These are phyloP conservation scores for Trichosporon coremiiforme DNA, from an alignment of 1,284 basidiomycete genomes.

Conservation along the genomic window DNA sequence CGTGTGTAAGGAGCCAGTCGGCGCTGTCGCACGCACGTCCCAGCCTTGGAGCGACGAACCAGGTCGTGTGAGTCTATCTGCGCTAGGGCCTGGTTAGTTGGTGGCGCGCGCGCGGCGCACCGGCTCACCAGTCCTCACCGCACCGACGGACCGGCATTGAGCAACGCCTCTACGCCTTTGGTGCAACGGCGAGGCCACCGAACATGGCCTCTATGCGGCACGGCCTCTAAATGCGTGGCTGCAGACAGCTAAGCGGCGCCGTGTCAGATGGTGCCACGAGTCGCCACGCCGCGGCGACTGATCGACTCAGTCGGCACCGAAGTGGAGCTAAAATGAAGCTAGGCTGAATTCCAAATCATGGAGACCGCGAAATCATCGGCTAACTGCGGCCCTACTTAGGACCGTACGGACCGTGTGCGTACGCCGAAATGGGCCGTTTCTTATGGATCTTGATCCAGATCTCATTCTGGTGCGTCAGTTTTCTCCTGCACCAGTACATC, in stretches of 20 bases:
- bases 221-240: no score
- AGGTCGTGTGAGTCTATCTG: conserved; percentile 8
- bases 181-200: background rate
- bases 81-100: conserved; percentile 3
- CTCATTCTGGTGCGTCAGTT: background rate
- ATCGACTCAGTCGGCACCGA: background rate
- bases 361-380: background rate
- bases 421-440: background rate
- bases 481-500: background rate
- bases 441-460: background rate
- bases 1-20: background rate
- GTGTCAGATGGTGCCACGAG: background rate
- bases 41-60: background rate
- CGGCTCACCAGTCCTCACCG: background rate
- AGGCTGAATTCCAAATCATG: background rate
- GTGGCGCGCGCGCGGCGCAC: conserved; percentile 6
- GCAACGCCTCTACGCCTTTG: background rate
- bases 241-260: no score
- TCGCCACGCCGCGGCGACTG: background rate
- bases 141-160: background rate
- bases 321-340: background rate
- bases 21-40: background rate
- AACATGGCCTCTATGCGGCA: background rate
- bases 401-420: background rate
- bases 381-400: conserved; percentile 10